Conservation (phyloP, 2,329 filamentous ascomycete genomes). For the Colletotrichum theobromicola region DNA sequence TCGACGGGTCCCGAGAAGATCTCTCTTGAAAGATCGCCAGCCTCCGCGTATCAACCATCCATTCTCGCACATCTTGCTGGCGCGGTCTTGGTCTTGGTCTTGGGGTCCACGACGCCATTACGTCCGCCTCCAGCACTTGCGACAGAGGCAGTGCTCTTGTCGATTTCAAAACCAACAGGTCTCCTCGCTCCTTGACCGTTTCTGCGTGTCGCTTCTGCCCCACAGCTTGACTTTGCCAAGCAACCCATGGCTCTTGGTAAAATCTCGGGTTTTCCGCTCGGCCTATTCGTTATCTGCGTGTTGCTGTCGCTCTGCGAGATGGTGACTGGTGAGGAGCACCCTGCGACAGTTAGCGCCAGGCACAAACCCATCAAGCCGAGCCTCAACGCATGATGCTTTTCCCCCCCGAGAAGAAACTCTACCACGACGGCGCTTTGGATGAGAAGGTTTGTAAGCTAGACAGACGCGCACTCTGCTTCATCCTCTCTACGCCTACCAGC, state of each 20-base stretch:
- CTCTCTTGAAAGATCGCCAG: background rate
- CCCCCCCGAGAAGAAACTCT: background rate
- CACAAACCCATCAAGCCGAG: background rate
- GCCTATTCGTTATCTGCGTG: background rate
- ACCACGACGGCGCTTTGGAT: background rate
- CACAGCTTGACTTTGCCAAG: background rate
- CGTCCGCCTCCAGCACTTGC: background rate
- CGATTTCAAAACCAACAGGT: background rate
- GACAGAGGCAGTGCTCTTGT: background rate
- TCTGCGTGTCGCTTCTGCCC: background rate
- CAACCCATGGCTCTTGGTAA: background rate
- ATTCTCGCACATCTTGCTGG: background rate
- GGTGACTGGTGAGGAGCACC: background rate
- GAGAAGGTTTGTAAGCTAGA: background rate
- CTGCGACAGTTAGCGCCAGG: background rate
- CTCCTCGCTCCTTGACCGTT: background rate
- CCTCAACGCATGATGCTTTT: background rate
- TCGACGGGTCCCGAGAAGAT: background rate
- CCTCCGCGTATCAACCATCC: background rate
- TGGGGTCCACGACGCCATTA: background rate
- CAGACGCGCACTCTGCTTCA: background rate
- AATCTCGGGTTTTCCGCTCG: background rate
- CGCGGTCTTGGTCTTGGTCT: background rate
- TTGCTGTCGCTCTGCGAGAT: background rate
- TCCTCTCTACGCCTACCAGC: background rate